phyloP scores from a whole-genome alignment of 2,329 filamentous ascomycete genomes.

The Arthrobotrys musiformis region DNA sequence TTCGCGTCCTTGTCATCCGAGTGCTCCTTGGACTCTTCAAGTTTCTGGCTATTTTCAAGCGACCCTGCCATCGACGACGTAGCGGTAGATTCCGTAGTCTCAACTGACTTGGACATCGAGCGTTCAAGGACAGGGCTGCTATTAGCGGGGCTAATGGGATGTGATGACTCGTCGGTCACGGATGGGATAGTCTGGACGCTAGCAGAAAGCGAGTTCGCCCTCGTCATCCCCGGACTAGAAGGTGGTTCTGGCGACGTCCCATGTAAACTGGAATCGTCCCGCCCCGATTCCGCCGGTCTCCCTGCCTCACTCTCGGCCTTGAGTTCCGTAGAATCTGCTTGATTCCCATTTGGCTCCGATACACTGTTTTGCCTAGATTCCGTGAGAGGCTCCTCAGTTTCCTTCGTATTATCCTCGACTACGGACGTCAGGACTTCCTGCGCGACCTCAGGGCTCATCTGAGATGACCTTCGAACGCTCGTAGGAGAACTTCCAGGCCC shows the following conservation, averaged over 20 bases:
- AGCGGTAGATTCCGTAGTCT: slow-evolving; percentile 21
- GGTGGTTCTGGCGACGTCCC: slow-evolving; percentile 49
- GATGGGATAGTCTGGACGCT: slow-evolving; percentile 51
- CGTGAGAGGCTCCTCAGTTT: slow-evolving; percentile 32
- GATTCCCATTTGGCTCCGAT: slow-evolving; percentile 33
- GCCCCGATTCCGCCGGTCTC: slow-evolving; percentile 1
- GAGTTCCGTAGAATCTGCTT: slow-evolving; percentile 38
- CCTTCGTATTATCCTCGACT: slow-evolving; percentile 70
- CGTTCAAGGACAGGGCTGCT: slow-evolving; percentile 44
- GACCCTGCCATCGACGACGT: neutral
- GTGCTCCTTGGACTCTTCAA: slow-evolving; percentile 7
- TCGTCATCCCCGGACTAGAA: slow-evolving; percentile 53
- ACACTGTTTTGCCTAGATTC: slow-evolving; percentile 49
- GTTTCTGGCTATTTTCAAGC: slow-evolving; percentile 14
- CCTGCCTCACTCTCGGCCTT: slow-evolving; percentile 35
- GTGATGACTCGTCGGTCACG: slow-evolving; percentile 44
- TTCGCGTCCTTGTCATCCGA: slow-evolving; percentile 13
- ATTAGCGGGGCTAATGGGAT: slow-evolving; percentile 33
- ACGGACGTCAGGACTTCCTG: slow-evolving; percentile 74
- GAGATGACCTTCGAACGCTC: slow-evolving; percentile 27
- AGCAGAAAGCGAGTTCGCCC: slow-evolving; percentile 50
- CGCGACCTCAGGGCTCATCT: slow-evolving; percentile 67
- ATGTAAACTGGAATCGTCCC: slow-evolving; percentile 38
- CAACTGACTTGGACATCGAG: slow-evolving; percentile 7
- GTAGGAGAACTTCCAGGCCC: slow-evolving; percentile 38